These are phyloP conservation scores for Acephala macrosclerotiorum DNA, from an alignment of 2,329 filamentous ascomycete genomes.

Conservation along the genomic window DNA sequence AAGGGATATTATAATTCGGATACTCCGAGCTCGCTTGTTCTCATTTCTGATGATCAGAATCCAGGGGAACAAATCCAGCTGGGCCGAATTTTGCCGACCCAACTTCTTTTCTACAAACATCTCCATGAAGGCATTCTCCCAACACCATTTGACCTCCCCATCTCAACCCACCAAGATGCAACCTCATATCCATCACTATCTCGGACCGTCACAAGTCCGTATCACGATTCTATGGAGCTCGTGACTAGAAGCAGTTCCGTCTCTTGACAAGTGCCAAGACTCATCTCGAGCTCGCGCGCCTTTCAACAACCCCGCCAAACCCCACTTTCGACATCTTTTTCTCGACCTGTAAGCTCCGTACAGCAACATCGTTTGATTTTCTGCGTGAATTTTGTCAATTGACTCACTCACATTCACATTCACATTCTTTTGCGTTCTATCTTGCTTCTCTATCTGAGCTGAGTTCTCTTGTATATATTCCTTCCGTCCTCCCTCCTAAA, in stretches of 20 bases:
- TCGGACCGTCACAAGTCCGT: background rate
- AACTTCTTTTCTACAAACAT: background rate
- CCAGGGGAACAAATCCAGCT: too few species aligned
- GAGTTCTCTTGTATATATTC: slow-evolving; percentile 6
- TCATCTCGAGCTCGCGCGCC: background rate
- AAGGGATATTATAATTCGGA: too few species aligned
- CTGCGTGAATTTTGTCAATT: background rate
- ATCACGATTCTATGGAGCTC: background rate
- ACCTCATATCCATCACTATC: background rate
- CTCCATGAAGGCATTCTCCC: too few species aligned
- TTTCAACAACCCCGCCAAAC: slow-evolving; percentile 2
- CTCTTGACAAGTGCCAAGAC: slow-evolving; percentile 1
- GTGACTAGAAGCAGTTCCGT: background rate
- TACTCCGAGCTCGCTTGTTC: too few species aligned
- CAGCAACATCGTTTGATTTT: slow-evolving; percentile 2
- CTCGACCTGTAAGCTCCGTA: background rate
- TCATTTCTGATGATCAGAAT: too few species aligned
- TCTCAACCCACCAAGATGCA: background rate
- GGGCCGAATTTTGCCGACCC: too few species aligned
- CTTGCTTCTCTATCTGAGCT: background rate
- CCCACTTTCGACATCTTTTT: slow-evolving; percentile 6
- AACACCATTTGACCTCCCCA: background rate
- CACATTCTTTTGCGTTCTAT: background rate
- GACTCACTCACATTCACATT: background rate
- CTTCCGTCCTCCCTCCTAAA: background rate